Evolutionary conservation across 495 filamentous ascomycete genomes (phyloP).

Genomic region (Aspergillus ostianus): DNA sequence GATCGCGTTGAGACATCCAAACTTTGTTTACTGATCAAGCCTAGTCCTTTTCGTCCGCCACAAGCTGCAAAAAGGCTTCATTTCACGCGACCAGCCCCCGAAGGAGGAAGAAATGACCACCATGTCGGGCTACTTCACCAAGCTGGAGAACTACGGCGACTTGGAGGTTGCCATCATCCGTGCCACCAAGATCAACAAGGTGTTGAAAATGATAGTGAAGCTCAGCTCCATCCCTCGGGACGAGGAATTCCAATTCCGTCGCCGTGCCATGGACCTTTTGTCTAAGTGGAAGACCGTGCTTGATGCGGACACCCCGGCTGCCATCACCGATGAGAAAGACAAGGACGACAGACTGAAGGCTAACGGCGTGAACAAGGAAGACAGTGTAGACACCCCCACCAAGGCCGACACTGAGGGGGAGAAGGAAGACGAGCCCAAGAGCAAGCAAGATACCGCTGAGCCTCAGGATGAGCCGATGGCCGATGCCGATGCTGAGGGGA

Average conservation of each 20-base stretch:
- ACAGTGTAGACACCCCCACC: conserved; percentile 34
- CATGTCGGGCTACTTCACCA: conserved; percentile 77
- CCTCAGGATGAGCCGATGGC: conserved; percentile 41
- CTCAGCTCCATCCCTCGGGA: conserved; percentile 77
- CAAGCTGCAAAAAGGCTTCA: conserved; percentile 86
- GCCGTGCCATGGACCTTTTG: conserved; percentile 68
- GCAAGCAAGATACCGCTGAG: conserved; percentile 34
- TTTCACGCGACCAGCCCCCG: conserved; percentile 74
- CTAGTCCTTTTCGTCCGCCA: conserved; percentile 80
- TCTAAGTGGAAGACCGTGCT: conserved; percentile 81
- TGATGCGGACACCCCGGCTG: conserved; percentile 51
- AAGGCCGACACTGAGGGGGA: conserved; percentile 47
- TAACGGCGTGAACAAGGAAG: conserved; percentile 54
- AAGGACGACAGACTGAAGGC: conserved; percentile 45
- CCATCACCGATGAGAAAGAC: conserved; percentile 41
- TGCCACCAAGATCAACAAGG: conserved; percentile 89
- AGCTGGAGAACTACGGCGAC: conserved; percentile 74
- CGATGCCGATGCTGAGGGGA: conserved; percentile 28
- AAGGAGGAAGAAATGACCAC: conserved; percentile 84
- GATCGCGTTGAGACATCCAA: not conserved
- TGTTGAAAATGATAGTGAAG: conserved; percentile 86
- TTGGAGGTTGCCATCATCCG: conserved; percentile 84
- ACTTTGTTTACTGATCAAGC: conserved; percentile 8
- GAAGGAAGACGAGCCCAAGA: conserved; percentile 41
- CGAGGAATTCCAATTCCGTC: conserved; percentile 80